Evolutionary conservation across 1,139 yeast species (phyloP).

Genomic region (Magnusiomyces sp.): DNA sequence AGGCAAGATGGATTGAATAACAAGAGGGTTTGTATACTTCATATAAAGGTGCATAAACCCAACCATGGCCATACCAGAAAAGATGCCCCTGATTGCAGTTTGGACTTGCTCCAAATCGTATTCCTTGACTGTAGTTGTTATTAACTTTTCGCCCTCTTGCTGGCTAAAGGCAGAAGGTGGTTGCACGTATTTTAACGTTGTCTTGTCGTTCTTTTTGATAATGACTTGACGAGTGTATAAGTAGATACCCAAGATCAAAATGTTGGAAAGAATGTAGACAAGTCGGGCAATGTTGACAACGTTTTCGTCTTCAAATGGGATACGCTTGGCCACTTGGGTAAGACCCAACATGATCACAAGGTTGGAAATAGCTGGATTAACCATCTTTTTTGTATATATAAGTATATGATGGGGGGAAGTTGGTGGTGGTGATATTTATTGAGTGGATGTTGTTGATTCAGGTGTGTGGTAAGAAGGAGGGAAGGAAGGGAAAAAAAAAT

Average conservation of each 20-base stretch:
- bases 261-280: constrained; percentile 61
- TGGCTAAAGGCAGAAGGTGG: constrained; percentile 81
- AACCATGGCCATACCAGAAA: constrained; percentile 95
- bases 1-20: constrained; percentile 89
- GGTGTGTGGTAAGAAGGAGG: neutral
- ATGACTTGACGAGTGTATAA: constrained; percentile 54
- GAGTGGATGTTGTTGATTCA: neutral
- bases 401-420: neutral
- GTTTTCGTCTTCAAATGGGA: constrained; percentile 82
- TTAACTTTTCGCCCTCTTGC: constrained; percentile 54
- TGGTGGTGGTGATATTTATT: neutral
- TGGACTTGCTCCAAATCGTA: constrained; percentile 87
- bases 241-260: constrained; percentile 58
- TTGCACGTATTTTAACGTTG: constrained; percentile 84
- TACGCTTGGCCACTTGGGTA: constrained; percentile 91
- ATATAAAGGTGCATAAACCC: constrained; percentile 96
- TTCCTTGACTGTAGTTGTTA: constrained; percentile 86
- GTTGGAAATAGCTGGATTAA: constrained; percentile 86
- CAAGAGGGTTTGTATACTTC: constrained; percentile 95
- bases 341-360: constrained; percentile 86
- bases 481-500: neutral
- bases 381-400: constrained; percentile 21
- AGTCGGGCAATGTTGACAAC: constrained; percentile 70
- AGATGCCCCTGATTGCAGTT: constrained; percentile 66
- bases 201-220: constrained; percentile 73